A percentile compares a stretch with the other conserved stretches of the same genome.
These are phyloP conservation scores for Penicillium soppii DNA, from an alignment of 495 filamentous ascomycete species.

Conservation along the genomic window DNA sequence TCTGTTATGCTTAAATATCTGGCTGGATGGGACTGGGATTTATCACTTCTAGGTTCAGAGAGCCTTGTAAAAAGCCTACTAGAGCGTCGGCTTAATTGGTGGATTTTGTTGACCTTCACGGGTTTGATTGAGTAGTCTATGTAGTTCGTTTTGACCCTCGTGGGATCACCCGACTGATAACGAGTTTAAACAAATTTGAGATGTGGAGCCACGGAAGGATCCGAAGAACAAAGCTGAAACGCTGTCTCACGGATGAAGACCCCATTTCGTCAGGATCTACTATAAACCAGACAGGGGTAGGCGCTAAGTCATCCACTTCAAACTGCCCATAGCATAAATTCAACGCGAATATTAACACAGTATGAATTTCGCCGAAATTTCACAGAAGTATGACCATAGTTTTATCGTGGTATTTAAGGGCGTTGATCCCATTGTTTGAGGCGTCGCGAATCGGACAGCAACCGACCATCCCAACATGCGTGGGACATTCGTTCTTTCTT, in stretches of 20 bases:
- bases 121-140: no score
- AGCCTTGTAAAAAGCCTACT: no score
- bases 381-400: background rate
- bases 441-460: background rate
- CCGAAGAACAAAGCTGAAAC: background rate
- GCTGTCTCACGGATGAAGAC: background rate
- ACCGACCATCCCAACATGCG: conserved; percentile 22
- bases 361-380: background rate
- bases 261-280: background rate
- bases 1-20: no score
- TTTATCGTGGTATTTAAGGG: background rate
- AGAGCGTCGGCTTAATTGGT: no score
- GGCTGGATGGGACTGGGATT: no score
- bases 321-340: background rate
- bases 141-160: no score
- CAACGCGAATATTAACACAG: background rate
- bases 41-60: no score
- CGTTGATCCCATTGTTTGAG: background rate
- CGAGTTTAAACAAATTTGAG: background rate
- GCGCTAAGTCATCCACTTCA: background rate
- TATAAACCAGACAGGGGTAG: background rate
- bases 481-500: conserved; percentile 25
- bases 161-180: no score
- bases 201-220: background rate
- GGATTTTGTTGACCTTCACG: no score